Evolutionary conservation across 2,329 filamentous ascomycete species (phyloP), one percentile per base, ranked within the genome.

Genomic region (Calonectria leucothoes): DNA sequence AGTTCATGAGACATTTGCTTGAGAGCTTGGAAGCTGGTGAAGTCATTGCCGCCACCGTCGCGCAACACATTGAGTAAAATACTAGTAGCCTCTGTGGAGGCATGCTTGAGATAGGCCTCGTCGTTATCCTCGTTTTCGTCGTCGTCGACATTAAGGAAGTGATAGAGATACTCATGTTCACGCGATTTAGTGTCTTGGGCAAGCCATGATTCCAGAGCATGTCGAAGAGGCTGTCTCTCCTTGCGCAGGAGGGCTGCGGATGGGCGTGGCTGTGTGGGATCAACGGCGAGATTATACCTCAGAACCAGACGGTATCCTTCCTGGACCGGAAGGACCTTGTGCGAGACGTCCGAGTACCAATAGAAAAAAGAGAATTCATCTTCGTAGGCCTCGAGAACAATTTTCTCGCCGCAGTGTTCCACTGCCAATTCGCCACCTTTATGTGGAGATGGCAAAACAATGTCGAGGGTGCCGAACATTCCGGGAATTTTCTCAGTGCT

Each of bases 331-430:
- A 85, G 81, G n/a, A 90, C 83, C 77, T 91, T 86, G 75, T 91
- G 88, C 1, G 82, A 83, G 0, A 91, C 88, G 69, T 91, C 88
- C 0, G 88, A 86, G 77, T 89, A 91, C 90, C 85, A 86, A 37
- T 71, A 82, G 8, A 78, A 74, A 31, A 75, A 77, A 0, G 81
- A 81, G 67, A 81, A 73, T 0, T 69, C 20, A 6, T n/a, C 37
- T 5, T 75, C 48, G 0, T 80, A 82, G 0, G 85, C 85, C 14
- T 79, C 70, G 67, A 86, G 83, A 4, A 76, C 75, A 37, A 82
- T 78, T 5, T 75, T 76, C 66, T 85, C 25, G 10, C 82, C 82
- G 5, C 80, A 75, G 76, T 89, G 86, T 27, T 81, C 82, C 3
- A 88, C 74, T 5, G 85, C 77, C 0, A 90, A 81, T 0, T 86